Evolutionary conservation across 805 yeast genomes (phyloP).

Genomic region (Schizosaccharomyces lindneri): DNA sequence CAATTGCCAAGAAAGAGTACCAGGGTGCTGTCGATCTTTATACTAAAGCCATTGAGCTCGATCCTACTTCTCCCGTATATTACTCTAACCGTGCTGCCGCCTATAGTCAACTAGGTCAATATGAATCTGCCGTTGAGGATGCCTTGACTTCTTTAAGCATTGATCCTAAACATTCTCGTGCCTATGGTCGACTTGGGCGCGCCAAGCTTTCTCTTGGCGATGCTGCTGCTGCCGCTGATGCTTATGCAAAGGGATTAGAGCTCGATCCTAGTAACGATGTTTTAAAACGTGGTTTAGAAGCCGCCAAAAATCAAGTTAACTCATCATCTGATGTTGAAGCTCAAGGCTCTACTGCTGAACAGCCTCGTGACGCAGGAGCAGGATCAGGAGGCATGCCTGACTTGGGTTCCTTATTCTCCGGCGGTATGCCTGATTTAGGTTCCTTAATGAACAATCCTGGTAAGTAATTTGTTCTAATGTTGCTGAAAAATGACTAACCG

Average conservation of each 20-base stretch:
- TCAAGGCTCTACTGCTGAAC: conserved; percentile 4
- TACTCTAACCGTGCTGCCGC: conserved; percentile 94
- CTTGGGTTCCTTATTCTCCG: conserved; percentile 33
- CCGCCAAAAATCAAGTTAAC: conserved; percentile 70
- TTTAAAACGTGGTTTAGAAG: conserved; percentile 79
- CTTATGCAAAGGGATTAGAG: conserved; percentile 68
- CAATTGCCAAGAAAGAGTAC: conserved; percentile 57
- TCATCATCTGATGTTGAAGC: conserved; percentile 10
- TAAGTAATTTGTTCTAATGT: conserved; percentile 18
- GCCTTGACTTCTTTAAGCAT: conserved; percentile 58
- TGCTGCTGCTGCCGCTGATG: conserved; percentile 67
- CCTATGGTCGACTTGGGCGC: conserved; percentile 81
- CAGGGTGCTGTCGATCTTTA: conserved; percentile 50
- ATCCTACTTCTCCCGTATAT: conserved; percentile 57
- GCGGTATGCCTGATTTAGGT: conserved; percentile 46
- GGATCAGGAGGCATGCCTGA: conserved; percentile 43
- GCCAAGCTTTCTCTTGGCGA: conserved; percentile 91
- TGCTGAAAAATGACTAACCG: not conserved
- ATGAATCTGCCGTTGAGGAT: conserved; percentile 56
- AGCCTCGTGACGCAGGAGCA: conserved; percentile 9
- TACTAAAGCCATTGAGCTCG: conserved; percentile 49
- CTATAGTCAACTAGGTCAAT: conserved; percentile 50
- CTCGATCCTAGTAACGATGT: conserved; percentile 77
- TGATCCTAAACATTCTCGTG: conserved; percentile 68
- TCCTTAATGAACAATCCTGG: conserved; percentile 76